Evolutionary conservation across 352 stramenopile species (phyloP).

Genomic region (Pythium brassicae): DNA sequence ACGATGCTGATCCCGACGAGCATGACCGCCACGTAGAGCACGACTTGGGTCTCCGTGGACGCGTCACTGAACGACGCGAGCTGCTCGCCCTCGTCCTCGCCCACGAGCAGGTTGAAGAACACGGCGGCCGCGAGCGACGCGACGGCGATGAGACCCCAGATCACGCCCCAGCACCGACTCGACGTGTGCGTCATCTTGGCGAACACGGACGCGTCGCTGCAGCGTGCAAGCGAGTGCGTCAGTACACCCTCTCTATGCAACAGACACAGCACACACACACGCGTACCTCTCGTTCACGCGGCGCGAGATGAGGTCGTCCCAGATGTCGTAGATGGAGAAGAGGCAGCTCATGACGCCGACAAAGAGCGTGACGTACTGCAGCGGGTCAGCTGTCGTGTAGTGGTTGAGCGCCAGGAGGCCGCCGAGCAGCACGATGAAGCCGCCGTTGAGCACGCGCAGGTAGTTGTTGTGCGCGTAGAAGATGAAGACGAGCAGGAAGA

Average conservation of each 20-base stretch:
- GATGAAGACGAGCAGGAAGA: conserved; percentile 84
- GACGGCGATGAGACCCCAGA: conserved; percentile 81
- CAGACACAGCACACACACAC: neutral
- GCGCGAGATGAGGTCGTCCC: conserved; percentile 88
- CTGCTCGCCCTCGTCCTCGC: conserved; percentile 40
- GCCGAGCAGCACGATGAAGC: conserved; percentile 81
- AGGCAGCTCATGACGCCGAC: conserved; percentile 89
- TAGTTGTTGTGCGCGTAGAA: conserved; percentile 87
- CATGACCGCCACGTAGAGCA: conserved; percentile 36
- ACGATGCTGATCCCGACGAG: conserved; percentile 55
- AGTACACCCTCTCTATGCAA: neutral
- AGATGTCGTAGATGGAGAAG: conserved; percentile 91
- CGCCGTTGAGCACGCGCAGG: conserved; percentile 68
- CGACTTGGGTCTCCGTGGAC: conserved; percentile 52
- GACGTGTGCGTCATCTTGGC: conserved; percentile 89
- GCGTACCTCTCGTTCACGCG: conserved; percentile 73
- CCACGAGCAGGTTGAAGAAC: conserved; percentile 83
- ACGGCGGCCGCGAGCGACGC: conserved; percentile 69
- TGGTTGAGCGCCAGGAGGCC: conserved; percentile 72
- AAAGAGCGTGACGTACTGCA: conserved; percentile 87
- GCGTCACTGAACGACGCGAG: conserved; percentile 47
- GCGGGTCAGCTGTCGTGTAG: conserved; percentile 49
- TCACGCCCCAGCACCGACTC: conserved; percentile 86
- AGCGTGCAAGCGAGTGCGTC: neutral
- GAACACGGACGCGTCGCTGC: conserved; percentile 83